Percentiles rank a stretch among this genome's conserved stretches.
phyloP scores from a whole-genome alignment of 2,329 filamentous ascomycete species.

The Fulvia fulva region DNA sequence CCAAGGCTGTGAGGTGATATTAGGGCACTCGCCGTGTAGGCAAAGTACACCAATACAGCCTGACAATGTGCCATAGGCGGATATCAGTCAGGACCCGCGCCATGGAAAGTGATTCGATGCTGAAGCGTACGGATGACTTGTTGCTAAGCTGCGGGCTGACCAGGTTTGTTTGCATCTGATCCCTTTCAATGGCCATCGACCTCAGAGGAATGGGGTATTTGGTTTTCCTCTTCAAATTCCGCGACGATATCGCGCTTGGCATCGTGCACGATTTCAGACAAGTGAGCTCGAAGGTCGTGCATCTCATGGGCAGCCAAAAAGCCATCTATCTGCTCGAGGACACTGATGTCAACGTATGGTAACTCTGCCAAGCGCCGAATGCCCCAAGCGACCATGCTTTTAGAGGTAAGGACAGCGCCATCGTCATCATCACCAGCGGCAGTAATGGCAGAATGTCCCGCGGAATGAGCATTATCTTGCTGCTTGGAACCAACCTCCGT shows the following conservation, averaged over 20 bases:
- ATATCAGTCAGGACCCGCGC: too few species aligned
- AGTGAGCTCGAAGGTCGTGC: conserved; percentile 9
- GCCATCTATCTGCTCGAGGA: conserved; percentile 11
- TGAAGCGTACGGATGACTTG: too few species aligned
- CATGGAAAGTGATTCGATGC: too few species aligned
- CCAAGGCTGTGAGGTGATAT: not conserved
- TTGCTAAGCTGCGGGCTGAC: not conserved
- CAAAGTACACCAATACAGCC: too few species aligned
- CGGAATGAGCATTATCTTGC: not conserved
- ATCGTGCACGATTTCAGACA: conserved; percentile 12
- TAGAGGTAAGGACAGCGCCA: conserved; percentile 7
- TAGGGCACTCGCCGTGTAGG: too few species aligned
- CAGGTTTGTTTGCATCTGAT: not conserved
- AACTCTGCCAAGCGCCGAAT: conserved; percentile 16
- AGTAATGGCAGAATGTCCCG: not conserved
- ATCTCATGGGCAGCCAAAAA: conserved; percentile 14
- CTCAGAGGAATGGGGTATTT: not conserved
- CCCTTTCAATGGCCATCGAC: not conserved
- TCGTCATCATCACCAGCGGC: not conserved
- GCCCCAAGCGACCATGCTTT: conserved; percentile 20
- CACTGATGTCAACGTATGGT: conserved; percentile 7
- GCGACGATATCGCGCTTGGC: not conserved
- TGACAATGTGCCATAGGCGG: too few species aligned
- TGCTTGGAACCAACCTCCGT: conserved; percentile 11
- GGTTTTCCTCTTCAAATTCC: not conserved